Evolutionary conservation across 768 basidiomycete genomes (phyloP), one percentile per base, ranked within the genome.

Genomic region (Neoboletus subvelutipes): DNA sequence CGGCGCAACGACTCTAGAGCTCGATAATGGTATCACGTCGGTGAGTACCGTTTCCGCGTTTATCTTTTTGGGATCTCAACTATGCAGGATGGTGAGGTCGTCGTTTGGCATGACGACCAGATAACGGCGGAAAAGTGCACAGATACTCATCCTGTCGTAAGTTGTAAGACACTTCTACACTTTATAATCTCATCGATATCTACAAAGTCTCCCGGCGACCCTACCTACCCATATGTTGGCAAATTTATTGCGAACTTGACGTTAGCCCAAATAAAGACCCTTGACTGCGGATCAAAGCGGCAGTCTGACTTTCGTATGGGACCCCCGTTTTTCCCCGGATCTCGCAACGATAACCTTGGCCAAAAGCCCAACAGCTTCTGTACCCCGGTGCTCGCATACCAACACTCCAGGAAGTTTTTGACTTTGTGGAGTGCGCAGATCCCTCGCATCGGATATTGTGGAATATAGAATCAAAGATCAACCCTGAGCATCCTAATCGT

Each of bases 391-490:
- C 84, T 24, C 85, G 80, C 57, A 84, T 93, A 50, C 83, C 89
- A 13, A 92, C 90, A 5, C 73, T 92, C 22, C 70, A 78, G 60
- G 88, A 92, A 69, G 74, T 91, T 8, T 92, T 93, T 62, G 80
- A 83, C 43, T 92, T 93, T 65, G 88, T 83, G 9, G 77, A 79
- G 41, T 93, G 90, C 59, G 86, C 80, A 8, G 90, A 91, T 66
- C 80, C 84, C 1, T 70, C 80, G 39, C 83, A 84, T 52, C 73
- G 75, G 50, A 78, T 91, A 36, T 71, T 76, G 37, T 90, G 85
- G 81, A 92, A 92, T 67, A 86, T 93, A 59, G 91, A 92, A 74
- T 88, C 87, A 17, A 90, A 90, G 68, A 80, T 88, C 55, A 79
- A 88, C 58, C 74, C 88, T 5, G 75, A 69, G n/a, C 63, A 74